phyloP scores from a whole-genome alignment of 208 protist species.

The Porcisia deanei region DNA sequence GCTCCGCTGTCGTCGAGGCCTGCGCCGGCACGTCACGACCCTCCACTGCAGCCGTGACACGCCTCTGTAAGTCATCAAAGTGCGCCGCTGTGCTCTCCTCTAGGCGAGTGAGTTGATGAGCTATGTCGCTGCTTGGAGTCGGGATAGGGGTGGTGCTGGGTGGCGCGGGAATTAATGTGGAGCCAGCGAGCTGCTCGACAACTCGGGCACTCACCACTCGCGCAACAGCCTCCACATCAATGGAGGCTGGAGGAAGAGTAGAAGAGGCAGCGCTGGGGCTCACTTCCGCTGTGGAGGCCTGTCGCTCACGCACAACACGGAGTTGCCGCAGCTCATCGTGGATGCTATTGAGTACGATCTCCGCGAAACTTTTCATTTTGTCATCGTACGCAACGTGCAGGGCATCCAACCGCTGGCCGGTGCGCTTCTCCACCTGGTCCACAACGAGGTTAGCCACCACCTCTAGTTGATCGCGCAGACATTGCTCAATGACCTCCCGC shows the following conservation, averaged over 20 bases:
- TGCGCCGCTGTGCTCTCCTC: constrained; percentile 24
- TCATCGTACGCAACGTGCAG: constrained; percentile 39
- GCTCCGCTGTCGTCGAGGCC: background rate
- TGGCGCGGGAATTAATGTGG: background rate
- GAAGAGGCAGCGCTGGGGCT: background rate
- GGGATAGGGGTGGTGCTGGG: background rate
- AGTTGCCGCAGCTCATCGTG: constrained; percentile 46
- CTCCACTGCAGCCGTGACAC: constrained; percentile 4
- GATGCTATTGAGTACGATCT: constrained; percentile 55
- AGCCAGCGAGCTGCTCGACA: constrained; percentile 12
- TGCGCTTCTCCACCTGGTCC: constrained; percentile 33
- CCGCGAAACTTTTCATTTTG: constrained; percentile 33
- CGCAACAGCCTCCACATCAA: constrained; percentile 30
- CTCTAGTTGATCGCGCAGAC: constrained; percentile 58
- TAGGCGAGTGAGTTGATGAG: constrained; percentile 5
- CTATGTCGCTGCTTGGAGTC: background rate
- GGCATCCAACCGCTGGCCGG: constrained; percentile 34
- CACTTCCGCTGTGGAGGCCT: background rate
- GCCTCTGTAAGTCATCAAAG: constrained; percentile 24
- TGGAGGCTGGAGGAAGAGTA: background rate
- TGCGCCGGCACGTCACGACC: background rate
- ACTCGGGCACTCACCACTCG: constrained; percentile 24
- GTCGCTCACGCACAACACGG: constrained; percentile 11
- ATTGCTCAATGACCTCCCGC: constrained; percentile 45
- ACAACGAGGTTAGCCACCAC: constrained; percentile 71